These are phyloP conservation scores for Geotrichum klebahnii DNA, from an alignment of 1,139 yeast genomes.

Conservation along the genomic window DNA sequence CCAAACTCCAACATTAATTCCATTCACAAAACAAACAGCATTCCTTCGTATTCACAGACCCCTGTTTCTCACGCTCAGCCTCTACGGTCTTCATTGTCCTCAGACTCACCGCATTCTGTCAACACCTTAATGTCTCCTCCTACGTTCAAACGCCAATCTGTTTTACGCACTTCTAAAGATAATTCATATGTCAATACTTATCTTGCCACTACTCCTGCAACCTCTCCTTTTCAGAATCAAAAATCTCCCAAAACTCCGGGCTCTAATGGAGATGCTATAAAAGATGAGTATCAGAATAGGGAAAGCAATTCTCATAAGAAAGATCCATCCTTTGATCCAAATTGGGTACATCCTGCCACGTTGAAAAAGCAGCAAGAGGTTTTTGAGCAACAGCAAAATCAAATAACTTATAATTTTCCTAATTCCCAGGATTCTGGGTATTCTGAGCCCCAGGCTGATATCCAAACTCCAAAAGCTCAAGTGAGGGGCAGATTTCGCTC, in stretches of 20 bases:
- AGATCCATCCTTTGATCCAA: conserved; percentile 31
- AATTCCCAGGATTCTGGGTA: conserved; percentile 1
- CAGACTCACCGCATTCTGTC: conserved; percentile 4
- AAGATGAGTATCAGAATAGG: conserved; percentile 1
- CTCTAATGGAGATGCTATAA: not conserved
- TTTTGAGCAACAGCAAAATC: not conserved
- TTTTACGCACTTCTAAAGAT: conserved; percentile 13
- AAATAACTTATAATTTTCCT: not conserved
- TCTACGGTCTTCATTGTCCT: conserved; percentile 1
- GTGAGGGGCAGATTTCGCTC: conserved; percentile 17
- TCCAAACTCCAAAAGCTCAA: conserved; percentile 15
- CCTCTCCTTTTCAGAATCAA: conserved; percentile 3
- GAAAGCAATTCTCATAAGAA: conserved; percentile 18
- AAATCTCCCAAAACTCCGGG: conserved; percentile 3
- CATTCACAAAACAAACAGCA: conserved; percentile 14
- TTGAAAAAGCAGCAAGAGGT: conserved; percentile 10
- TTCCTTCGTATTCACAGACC: not conserved
- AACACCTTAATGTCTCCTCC: conserved; percentile 16
- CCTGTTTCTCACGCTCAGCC: conserved; percentile 7
- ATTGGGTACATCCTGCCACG: conserved; percentile 30
- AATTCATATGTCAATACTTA: not conserved
- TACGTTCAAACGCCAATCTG: conserved; percentile 19
- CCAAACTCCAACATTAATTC: conserved; percentile 4
- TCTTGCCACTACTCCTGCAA: conserved; percentile 3
- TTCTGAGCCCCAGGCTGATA: not conserved